Base-by-base conservation (phyloP, 2,329 filamentous ascomycete species). In the Aphanoascus verrucosus region DNA sequence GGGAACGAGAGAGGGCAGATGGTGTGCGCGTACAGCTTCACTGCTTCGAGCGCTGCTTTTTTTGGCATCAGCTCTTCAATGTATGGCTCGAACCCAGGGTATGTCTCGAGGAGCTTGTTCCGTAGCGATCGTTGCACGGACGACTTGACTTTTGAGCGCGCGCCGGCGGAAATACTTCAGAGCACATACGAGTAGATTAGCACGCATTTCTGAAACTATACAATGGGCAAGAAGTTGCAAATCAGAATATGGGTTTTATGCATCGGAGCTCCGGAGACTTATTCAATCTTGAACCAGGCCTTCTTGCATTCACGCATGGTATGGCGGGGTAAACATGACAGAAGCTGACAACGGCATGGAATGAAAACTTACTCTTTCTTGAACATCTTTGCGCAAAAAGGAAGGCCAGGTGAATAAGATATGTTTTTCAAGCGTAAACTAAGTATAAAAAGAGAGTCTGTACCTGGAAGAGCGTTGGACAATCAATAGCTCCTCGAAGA, bases 21-120 rank as follows among this genome's bases (percentile, higher is more conserved):
- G 42, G 45, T 5, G 43, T n/a, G 23, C 48, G 52, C 67, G 54
- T 68, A 83, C 75, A 96, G 82, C 75, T 97, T 97, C 72, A 97
- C 83, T 60, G 88, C 81, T 71, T 91, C 86, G 52, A 97, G 77
- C 58, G 93, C 88, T 55, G 86, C 82, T 71, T 97, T 98, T 73
- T 97, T 97, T 49, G 93, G 93, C 60, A 98, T 78, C 63, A 97
- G 83, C 69, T 94, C 88, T 70, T 98, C 93, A 71, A 96, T 94
- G 73, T 88, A 81, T 0, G 88, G 86, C 61, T 83, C 82, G 49
- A 97, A 84, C 49, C 87, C 80, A 2, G 93, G 93, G 72, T 94
- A 96, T 51, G 86, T 86, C 55, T 88, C 78, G 59, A 93, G 76
- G 60, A 97, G 80, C 65, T 87, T 87, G 64, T 84, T 78, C 62